Conservation (phyloP, 2,329 filamentous ascomycete genomes). For the Pyrenophora seminiperda region DNA sequence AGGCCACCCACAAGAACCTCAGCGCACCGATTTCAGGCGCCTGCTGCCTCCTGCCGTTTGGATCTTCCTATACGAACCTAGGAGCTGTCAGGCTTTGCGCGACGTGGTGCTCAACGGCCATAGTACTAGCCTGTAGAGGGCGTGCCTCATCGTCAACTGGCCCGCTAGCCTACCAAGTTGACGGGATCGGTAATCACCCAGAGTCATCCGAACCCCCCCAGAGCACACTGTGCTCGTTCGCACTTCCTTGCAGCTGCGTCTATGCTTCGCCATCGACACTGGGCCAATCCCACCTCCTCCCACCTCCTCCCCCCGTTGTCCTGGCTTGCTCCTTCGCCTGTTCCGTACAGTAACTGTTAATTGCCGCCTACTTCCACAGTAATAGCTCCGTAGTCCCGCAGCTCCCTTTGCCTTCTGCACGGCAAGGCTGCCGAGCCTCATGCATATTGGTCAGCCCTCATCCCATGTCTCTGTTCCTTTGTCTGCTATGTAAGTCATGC, state of each 20-base stretch:
- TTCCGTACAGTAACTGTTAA: slow-evolving; percentile 27
- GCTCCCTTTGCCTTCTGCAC: slow-evolving; percentile 26
- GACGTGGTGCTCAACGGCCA: slow-evolving; percentile 43
- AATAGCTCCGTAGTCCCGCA: slow-evolving; percentile 35
- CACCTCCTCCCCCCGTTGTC: no score
- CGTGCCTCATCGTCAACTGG: slow-evolving; percentile 38
- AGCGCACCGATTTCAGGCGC: slow-evolving; percentile 30
- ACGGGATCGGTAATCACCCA: slow-evolving; percentile 43
- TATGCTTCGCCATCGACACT: slow-evolving; percentile 25
- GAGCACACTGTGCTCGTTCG: slow-evolving; percentile 32
- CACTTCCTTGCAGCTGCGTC: slow-evolving; percentile 37
- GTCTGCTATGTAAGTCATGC: slow-evolving; percentile 45
- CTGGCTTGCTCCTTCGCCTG: slow-evolving; percentile 32
- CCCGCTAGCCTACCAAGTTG: slow-evolving; percentile 40
- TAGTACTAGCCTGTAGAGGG: slow-evolving; percentile 34
- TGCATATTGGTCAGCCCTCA: slow-evolving; percentile 32
- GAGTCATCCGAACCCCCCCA: slow-evolving; percentile 35
- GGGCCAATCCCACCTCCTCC: slow-evolving; percentile 34
- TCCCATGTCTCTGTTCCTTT: slow-evolving; percentile 44
- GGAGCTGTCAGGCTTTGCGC: slow-evolving; percentile 40
- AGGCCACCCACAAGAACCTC: slow-evolving; percentile 38
- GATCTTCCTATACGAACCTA: slow-evolving; percentile 26
- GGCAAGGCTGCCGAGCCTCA: slow-evolving; percentile 37
- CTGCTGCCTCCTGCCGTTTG: slow-evolving; percentile 23
- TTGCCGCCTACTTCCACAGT: slow-evolving; percentile 34